Evolutionary conservation across 176 grass and related monocot genomes (phyloP).

Genomic region (Eragrostis curvula): DNA sequence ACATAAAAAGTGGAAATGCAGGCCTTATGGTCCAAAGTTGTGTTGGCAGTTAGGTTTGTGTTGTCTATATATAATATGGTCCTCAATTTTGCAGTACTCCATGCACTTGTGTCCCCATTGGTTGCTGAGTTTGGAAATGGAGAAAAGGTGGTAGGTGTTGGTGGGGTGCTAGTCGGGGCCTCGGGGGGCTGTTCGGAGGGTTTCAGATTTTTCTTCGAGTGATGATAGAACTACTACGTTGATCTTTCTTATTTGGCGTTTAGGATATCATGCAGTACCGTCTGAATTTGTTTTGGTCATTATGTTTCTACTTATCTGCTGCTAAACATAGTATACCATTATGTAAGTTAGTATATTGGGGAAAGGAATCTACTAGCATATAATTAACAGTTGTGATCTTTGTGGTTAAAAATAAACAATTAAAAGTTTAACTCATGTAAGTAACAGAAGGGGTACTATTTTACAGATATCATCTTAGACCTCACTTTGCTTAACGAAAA

Average conservation of each 20-base stretch:
- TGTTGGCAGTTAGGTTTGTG: slow-evolving; percentile 37
- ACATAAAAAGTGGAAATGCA: background rate
- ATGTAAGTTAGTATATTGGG: background rate
- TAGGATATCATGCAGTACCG: too few species aligned
- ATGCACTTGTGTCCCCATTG: slow-evolving; percentile 31
- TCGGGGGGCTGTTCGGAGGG: too few species aligned
- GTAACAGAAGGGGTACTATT: background rate
- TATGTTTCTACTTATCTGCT: too few species aligned
- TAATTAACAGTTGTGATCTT: too few species aligned
- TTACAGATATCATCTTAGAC: background rate
- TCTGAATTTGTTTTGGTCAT: background rate
- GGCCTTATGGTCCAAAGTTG: slow-evolving; percentile 23
- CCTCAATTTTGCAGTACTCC: slow-evolving; percentile 26
- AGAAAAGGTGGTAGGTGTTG: slow-evolving; percentile 1
- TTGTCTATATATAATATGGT: slow-evolving; percentile 31
- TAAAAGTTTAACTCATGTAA: too few species aligned
- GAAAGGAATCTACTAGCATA: background rate
- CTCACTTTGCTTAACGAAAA: background rate
- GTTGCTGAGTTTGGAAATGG: slow-evolving; percentile 34
- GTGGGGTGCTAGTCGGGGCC: slow-evolving; percentile 9
- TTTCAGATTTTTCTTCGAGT: background rate
- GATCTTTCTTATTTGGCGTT: background rate
- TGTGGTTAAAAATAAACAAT: too few species aligned
- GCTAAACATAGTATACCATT: background rate
- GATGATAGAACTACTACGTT: background rate